Evolutionary conservation across 164 flowering plant genomes (phyloP).

Genomic region (Umbellularia californica): DNA sequence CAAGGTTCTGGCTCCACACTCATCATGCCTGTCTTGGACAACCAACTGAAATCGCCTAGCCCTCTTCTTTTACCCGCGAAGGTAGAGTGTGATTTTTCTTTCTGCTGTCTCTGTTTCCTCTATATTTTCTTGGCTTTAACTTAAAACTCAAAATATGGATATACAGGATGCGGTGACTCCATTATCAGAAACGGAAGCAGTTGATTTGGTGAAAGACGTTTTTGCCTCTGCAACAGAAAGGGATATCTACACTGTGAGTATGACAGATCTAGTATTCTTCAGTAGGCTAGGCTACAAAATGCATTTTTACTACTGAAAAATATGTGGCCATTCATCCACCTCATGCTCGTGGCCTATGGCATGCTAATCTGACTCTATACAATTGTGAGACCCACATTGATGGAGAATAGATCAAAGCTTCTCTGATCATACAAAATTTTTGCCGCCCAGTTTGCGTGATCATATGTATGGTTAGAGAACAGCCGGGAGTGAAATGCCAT

Average conservation of each 20-base stretch:
- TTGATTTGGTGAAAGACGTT: constrained; percentile 88
- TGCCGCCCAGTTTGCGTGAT: background rate
- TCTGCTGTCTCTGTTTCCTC: background rate
- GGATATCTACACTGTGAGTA: constrained; percentile 89
- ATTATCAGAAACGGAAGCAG: constrained; percentile 70
- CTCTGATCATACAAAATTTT: background rate
- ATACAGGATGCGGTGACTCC: constrained; percentile 95
- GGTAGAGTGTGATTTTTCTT: constrained; percentile 32
- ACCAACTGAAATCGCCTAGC: constrained; percentile 95
- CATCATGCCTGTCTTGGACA: constrained; percentile 89
- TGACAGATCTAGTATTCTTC: background rate
- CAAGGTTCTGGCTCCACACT: constrained; percentile 97
- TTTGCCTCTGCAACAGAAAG: constrained; percentile 97
- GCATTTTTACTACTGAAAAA: background rate
- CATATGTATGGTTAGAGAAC: background rate
- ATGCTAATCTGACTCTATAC: background rate
- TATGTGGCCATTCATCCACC: background rate
- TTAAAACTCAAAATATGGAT: background rate
- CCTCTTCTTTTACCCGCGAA: constrained; percentile 80
- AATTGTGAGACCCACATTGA: background rate
- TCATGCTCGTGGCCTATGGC: background rate
- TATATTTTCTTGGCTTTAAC: background rate
- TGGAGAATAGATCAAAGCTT: background rate
- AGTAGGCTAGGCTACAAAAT: background rate
- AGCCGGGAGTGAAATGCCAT: background rate